Evolutionary conservation across 768 basidiomycete species (phyloP).

Genomic region (Terana coerulea): DNA sequence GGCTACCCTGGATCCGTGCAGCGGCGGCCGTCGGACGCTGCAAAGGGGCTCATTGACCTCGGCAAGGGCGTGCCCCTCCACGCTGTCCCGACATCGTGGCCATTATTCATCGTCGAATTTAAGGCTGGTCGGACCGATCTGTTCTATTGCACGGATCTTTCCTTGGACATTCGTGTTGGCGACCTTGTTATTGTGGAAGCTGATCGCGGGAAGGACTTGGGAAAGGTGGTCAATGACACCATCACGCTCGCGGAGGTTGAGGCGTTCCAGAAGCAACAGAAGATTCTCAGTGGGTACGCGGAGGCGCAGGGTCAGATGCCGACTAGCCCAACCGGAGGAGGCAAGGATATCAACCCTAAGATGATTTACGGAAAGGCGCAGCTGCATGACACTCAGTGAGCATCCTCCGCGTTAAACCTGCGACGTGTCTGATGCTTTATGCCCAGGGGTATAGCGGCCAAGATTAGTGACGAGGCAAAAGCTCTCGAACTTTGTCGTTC

Average conservation of each 20-base stretch:
- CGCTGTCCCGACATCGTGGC: slow-evolving; percentile 77
- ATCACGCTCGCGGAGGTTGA: slow-evolving; percentile 90
- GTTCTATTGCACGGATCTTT: slow-evolving; percentile 80
- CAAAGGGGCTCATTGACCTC: slow-evolving; percentile 47
- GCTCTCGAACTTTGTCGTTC: slow-evolving; percentile 87
- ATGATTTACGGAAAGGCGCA: slow-evolving; percentile 90
- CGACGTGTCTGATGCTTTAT: too few species aligned
- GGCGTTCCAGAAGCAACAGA: slow-evolving; percentile 81
- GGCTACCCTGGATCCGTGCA: slow-evolving; percentile 20
- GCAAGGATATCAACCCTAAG: slow-evolving; percentile 97
- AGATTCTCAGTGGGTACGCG: slow-evolving; percentile 36
- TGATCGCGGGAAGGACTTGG: slow-evolving; percentile 90
- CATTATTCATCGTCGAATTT: slow-evolving; percentile 96
- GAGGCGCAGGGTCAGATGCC: slow-evolving; percentile 33
- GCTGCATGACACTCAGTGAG: slow-evolving; percentile 76
- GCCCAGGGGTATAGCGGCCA: slow-evolving; percentile 68
- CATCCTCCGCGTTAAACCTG: too few species aligned
- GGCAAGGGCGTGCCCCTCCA: slow-evolving; percentile 89
- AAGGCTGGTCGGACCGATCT: slow-evolving; percentile 95
- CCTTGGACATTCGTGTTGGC: slow-evolving; percentile 67
- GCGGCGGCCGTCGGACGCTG: slow-evolving; percentile 39
- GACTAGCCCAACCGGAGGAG: slow-evolving; percentile 52
- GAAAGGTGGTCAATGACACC: slow-evolving; percentile 87
- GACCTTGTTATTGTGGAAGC: slow-evolving; percentile 97
- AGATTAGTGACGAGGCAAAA: slow-evolving; percentile 88